Percentiles rank a stretch among this genome's conserved stretches.
These are phyloP conservation scores for Corylus americana DNA, from an alignment of 306 rosid genomes.

Conservation along the genomic window DNA sequence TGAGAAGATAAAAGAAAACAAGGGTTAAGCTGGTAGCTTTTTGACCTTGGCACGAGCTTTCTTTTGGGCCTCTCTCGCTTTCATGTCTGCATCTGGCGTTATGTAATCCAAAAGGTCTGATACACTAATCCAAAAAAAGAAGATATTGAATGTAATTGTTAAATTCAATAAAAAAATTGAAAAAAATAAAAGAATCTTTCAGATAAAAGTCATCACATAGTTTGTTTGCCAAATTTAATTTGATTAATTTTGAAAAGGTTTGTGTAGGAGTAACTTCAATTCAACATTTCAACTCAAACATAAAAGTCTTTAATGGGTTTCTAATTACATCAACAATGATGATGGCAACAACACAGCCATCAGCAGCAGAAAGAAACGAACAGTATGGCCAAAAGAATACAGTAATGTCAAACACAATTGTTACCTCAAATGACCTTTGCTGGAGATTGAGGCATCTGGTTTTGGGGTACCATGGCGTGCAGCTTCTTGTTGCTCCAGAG, in stretches of 20 bases:
- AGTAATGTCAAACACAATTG: background rate
- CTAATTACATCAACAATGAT: background rate
- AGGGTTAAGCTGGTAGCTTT: constrained; percentile 14
- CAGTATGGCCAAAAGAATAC: background rate
- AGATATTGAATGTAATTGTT: constrained; percentile 6
- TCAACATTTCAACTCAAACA: background rate
- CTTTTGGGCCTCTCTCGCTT: constrained; percentile 90
- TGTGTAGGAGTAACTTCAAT: background rate
- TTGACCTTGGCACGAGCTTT: constrained; percentile 92
- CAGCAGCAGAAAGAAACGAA: background rate
- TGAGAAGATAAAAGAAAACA: constrained; percentile 18
- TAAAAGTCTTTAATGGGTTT: constrained; percentile 1
- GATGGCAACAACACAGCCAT: background rate
- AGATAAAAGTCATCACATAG: background rate
- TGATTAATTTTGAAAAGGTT: background rate
- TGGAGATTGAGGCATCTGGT: constrained; percentile 98
- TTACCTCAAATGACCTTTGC: constrained; percentile 98
- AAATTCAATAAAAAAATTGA: background rate
- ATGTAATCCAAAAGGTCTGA: constrained; percentile 98
- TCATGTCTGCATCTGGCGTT: constrained; percentile 86
- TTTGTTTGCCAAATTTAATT: background rate
- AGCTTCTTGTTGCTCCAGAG: constrained; percentile 99
- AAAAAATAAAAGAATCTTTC: background rate
- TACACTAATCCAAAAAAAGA: constrained; percentile 55
- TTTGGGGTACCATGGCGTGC: constrained; percentile 97